These are phyloP conservation scores for Apostasia shenzhenica DNA, from an alignment of 106 monocot genomes.

Conservation along the genomic window DNA sequence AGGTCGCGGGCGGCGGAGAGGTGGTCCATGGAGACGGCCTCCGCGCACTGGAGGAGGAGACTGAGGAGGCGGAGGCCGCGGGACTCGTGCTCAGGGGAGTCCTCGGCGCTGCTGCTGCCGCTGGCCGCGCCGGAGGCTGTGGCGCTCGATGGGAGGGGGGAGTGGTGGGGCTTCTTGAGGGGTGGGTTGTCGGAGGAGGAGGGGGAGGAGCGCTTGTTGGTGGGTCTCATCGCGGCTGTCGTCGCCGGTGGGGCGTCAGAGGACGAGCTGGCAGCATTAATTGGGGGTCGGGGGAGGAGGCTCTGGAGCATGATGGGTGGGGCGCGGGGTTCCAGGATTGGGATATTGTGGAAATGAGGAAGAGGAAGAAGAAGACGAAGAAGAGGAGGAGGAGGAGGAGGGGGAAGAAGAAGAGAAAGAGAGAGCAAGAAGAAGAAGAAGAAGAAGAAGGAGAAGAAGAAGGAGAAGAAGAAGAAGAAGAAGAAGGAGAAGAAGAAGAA, in stretches of 20 bases:
- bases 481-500: background rate
- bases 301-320: constrained; percentile 33
- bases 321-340: background rate
- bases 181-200: background rate
- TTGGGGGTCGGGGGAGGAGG: constrained; percentile 21
- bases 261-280: constrained; percentile 1
- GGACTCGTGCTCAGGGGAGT: constrained; percentile 17
- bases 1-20: constrained; percentile 25
- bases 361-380: background rate
- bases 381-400: background rate
- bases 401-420: background rate
- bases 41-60: constrained; percentile 55
- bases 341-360: background rate
- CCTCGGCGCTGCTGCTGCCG: background rate
- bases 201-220: constrained; percentile 23
- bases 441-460: background rate
- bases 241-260: background rate
- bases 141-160: background rate
- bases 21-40: constrained; percentile 30
- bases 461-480: background rate
- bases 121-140: background rate
- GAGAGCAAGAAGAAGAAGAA: background rate
- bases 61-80: constrained; percentile 37
- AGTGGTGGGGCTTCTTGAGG: background rate
- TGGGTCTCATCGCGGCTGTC: constrained; percentile 8